phyloP scores from a whole-genome alignment of 108 stramenopile species.

The Conticribra guillardii region DNA sequence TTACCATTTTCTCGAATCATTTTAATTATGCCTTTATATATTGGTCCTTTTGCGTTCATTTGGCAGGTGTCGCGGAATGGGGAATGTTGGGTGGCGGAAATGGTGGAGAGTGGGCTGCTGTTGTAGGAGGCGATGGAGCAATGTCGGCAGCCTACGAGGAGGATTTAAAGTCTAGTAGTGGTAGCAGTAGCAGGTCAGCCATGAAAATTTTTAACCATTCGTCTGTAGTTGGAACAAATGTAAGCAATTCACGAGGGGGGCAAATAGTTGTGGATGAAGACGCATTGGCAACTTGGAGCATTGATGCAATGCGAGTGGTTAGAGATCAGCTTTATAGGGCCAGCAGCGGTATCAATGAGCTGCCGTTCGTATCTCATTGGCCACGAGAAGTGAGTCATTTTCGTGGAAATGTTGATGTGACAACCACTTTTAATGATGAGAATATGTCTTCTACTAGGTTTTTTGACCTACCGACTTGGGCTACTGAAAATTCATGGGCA shows the following conservation, averaged over 20 bases:
- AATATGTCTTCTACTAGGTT: background rate
- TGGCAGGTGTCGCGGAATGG: conserved; percentile 78
- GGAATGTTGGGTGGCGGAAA: conserved; percentile 77
- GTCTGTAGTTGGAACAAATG: conserved; percentile 36
- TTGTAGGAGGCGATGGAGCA: conserved; percentile 65
- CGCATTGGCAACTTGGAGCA: conserved; percentile 79
- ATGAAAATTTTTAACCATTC: conserved; percentile 47
- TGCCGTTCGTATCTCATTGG: conserved; percentile 79
- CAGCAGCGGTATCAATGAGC: conserved; percentile 45
- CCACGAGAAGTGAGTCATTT: conserved; percentile 46
- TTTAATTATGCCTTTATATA: background rate
- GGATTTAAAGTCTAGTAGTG: conserved; percentile 2
- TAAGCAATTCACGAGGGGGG: conserved; percentile 58
- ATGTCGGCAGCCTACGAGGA: conserved; percentile 19
- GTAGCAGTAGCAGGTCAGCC: conserved; percentile 2
- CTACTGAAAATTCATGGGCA: background rate
- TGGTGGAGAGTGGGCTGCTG: conserved; percentile 76
- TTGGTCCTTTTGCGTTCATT: conserved; percentile 9
- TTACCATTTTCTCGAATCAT: background rate
- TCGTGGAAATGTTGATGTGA: conserved; percentile 12
- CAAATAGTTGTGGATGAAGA: conserved; percentile 68
- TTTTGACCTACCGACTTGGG: conserved; percentile 48
- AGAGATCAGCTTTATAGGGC: conserved; percentile 77
- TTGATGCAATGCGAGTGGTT: conserved; percentile 79
- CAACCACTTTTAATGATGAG: conserved; percentile 7